phyloP scores from a whole-genome alignment of 768 basidiomycete genomes.

The Leccinum boreale region DNA sequence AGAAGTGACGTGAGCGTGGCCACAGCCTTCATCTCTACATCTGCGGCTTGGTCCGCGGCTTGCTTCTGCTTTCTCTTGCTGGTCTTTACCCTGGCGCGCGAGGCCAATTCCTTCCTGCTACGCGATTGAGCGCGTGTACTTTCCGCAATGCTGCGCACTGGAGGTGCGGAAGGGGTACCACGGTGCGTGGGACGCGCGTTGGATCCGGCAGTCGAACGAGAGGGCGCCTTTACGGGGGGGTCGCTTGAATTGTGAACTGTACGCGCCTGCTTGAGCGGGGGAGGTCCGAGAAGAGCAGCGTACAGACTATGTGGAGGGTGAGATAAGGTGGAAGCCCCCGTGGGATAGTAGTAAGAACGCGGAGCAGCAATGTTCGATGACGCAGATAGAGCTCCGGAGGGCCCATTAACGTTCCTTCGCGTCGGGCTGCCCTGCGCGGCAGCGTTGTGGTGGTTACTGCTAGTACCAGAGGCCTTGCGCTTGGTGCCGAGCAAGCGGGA shows the following conservation, averaged over 20 bases:
- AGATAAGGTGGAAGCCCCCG: constrained; percentile 32
- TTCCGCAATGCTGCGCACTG: constrained; percentile 44
- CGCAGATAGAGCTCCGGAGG: constrained; percentile 32
- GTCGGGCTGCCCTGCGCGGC: constrained; percentile 42
- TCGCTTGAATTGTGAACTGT: constrained; percentile 76
- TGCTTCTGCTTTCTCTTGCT: constrained; percentile 52
- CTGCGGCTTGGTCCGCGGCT: constrained; percentile 33
- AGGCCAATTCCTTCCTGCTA: constrained; percentile 39
- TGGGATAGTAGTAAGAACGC: constrained; percentile 44
- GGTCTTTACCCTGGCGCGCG: constrained; percentile 34
- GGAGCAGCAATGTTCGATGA: constrained; percentile 31
- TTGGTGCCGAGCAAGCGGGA: constrained; percentile 57
- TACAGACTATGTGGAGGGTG: constrained; percentile 61
- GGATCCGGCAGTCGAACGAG: constrained; percentile 34
- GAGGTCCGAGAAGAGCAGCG: constrained; percentile 70
- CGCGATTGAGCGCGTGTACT: constrained; percentile 44
- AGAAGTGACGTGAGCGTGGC: constrained; percentile 74
- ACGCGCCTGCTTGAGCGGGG: constrained; percentile 71
- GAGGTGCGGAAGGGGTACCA: constrained; percentile 6
- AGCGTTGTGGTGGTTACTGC: constrained; percentile 51
- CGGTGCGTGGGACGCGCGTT: constrained; percentile 21
- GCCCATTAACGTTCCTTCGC: constrained; percentile 45
- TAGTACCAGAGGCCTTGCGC: constrained; percentile 43
- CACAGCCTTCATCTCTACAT: constrained; percentile 80
- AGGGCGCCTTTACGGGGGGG: constrained; percentile 57